phyloP scores from a whole-genome alignment of 345 rosid genomes.

The Xanthoceras sorbifolium region DNA sequence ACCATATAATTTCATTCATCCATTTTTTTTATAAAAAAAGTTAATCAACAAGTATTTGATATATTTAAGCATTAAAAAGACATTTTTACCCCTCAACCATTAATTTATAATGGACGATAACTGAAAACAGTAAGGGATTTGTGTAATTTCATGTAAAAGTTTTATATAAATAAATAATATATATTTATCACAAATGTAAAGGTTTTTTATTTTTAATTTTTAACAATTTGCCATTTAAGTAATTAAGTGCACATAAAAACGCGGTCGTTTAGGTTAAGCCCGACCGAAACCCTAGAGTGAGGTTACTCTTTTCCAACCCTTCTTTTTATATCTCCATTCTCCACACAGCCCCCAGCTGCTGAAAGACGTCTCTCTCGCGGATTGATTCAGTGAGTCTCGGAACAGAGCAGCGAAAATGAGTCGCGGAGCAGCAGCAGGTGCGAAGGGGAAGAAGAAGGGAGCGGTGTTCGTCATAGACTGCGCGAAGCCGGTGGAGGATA shows the following conservation, averaged over 20 bases:
- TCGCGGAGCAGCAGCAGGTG: constrained; percentile 32
- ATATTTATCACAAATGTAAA: too few species aligned
- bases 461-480: constrained; percentile 61
- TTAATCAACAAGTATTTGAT: too few species aligned
- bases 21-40: too few species aligned
- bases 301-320: not conserved
- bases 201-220: too few species aligned
- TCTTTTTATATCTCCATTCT: constrained; percentile 3
- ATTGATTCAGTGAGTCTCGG: not conserved
- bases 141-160: too few species aligned
- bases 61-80: too few species aligned
- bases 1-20: too few species aligned
- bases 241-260: not conserved
- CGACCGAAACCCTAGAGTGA: constrained; percentile 12
- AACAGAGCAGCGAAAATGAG: constrained; percentile 24
- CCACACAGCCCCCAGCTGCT: not conserved
- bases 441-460: constrained; percentile 65
- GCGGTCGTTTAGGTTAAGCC: not conserved
- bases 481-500: constrained; percentile 74
- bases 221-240: too few species aligned
- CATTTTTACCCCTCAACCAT: too few species aligned
- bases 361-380: not conserved
- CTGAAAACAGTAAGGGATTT: too few species aligned
- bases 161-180: too few species aligned
- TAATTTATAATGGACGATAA: too few species aligned